Evolutionary conservation across 352 stramenopile species (phyloP).

Genomic region (Phytophthora sp.): DNA sequence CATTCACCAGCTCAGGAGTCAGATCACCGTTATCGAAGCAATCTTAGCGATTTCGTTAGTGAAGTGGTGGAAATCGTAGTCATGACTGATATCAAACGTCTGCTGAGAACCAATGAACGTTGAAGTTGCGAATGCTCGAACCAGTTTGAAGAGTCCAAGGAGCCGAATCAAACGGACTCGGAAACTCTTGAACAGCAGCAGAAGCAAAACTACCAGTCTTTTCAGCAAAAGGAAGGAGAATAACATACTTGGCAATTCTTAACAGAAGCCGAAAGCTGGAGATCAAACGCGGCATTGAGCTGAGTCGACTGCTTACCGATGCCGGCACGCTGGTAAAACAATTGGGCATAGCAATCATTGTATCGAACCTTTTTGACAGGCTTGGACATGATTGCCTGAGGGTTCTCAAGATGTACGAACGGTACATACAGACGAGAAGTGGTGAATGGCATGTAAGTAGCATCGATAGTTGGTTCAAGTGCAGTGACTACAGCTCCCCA

Average conservation of each 20-base stretch:
- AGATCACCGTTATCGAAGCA: conserved; percentile 23
- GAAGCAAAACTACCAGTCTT: not conserved
- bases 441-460: too few species aligned
- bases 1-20: not conserved
- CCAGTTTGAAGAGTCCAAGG: conserved; percentile 1
- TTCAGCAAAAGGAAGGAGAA: not conserved
- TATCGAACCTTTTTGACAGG: too few species aligned
- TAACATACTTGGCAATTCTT: not conserved
- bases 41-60: not conserved
- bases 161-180: not conserved
- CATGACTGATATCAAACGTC: not conserved
- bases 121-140: not conserved
- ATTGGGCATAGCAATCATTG: conserved; percentile 8
- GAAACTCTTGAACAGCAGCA: not conserved
- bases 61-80: too few species aligned
- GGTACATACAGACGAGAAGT: too few species aligned
- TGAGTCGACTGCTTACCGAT: not conserved
- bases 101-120: not conserved
- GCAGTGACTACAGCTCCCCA: conserved; percentile 4
- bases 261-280: too few species aligned
- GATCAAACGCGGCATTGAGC: not conserved
- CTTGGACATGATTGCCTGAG: too few species aligned
- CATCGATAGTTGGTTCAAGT: not conserved
- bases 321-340: conserved; percentile 7
- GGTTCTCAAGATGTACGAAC: too few species aligned